Evolutionary conservation across 768 basidiomycete species (phyloP).

Genomic region (Lactarius vividus): DNA sequence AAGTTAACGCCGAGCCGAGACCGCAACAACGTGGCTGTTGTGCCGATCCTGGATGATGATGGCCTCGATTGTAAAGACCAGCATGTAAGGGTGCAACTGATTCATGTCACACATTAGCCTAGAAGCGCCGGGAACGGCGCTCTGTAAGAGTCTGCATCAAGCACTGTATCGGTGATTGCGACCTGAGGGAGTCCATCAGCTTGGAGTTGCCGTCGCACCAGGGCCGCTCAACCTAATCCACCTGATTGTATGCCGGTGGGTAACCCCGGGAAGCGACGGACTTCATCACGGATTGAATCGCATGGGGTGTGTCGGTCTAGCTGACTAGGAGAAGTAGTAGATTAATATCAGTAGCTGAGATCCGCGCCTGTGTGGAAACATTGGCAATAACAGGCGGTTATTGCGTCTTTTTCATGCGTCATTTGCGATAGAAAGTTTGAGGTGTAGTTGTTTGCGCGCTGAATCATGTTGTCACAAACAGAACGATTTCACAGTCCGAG

Average conservation of each 20-base stretch:
- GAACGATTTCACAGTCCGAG: background rate
- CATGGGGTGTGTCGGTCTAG: background rate
- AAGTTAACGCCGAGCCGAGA: background rate
- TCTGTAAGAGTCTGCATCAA: background rate
- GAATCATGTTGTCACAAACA: background rate
- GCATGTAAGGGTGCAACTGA: background rate
- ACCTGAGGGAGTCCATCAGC: no score
- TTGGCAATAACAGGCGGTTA: background rate
- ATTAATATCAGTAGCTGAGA: background rate
- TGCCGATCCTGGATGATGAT: background rate
- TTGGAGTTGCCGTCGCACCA: background rate
- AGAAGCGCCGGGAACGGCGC: background rate
- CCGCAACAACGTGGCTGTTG: background rate
- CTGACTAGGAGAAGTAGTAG: background rate
- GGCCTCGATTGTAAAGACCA: background rate
- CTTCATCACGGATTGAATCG: background rate
- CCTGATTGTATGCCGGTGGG: background rate
- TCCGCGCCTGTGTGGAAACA: background rate
- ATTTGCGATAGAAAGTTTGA: background rate
- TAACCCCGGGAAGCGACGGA: background rate
- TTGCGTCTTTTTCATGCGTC: background rate
- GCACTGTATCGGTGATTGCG: background rate
- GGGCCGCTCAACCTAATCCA: background rate
- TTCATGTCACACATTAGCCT: background rate
- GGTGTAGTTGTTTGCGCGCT: background rate